Percentiles rank a stretch among this genome's conserved stretches.
phyloP scores from a whole-genome alignment of 2,329 filamentous ascomycete species.

The Knufia fluminis region DNA sequence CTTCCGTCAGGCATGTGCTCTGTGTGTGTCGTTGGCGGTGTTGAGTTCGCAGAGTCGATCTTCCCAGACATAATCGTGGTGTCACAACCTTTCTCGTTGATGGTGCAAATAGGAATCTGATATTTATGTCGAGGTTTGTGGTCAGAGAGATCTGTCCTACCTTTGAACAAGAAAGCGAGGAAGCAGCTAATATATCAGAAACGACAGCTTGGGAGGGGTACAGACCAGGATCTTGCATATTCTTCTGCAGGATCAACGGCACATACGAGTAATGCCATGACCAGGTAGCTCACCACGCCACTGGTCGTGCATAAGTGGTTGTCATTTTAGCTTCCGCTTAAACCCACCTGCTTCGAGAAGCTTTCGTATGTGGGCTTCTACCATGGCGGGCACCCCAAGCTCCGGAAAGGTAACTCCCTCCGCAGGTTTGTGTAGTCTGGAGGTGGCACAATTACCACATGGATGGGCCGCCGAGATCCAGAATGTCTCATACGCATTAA shows the following conservation, averaged over 20 bases:
- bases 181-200: not conserved
- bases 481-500: not conserved
- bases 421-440: not conserved
- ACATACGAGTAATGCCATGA: not conserved
- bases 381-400: not conserved
- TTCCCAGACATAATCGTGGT: conserved; percentile 14
- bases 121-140: not conserved
- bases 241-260: not conserved
- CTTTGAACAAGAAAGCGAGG: not conserved
- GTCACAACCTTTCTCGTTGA: not conserved
- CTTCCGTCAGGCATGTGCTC: conserved; percentile 10
- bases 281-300: not conserved
- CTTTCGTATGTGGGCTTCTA: not conserved
- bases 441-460: not conserved
- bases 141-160: not conserved
- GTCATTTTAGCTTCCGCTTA: not conserved
- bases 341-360: conserved; percentile 1
- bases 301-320: not conserved
- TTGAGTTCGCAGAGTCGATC: conserved; percentile 14
- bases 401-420: not conserved
- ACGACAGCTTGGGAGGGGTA: not conserved
- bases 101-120: not conserved
- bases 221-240: conserved; percentile 1
- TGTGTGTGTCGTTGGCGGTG: conserved; percentile 15
- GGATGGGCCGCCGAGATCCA: not conserved